Conservation (phyloP, 495 filamentous ascomycete genomes). For the Melanomma pulvis-pyrius region DNA sequence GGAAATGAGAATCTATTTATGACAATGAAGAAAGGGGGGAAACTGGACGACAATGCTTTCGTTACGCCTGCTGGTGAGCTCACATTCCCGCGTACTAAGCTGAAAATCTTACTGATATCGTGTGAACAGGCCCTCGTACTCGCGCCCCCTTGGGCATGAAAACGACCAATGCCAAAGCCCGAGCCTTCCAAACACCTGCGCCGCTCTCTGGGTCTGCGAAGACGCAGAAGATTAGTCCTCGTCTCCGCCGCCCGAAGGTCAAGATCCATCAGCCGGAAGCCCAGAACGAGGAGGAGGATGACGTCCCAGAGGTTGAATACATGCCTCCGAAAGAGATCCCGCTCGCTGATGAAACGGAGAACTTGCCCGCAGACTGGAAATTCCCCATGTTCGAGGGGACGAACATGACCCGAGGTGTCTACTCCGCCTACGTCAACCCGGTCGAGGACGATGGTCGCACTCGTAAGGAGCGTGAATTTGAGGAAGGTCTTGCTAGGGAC, state of each 20-base stretch:
- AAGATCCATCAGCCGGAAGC: slow-evolving; percentile 51
- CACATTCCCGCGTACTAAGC: neutral
- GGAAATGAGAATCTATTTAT: slow-evolving; percentile 67
- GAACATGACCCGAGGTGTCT: slow-evolving; percentile 71
- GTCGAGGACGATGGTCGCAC: slow-evolving; percentile 67
- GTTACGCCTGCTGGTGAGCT: slow-evolving; percentile 80
- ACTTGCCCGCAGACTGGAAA: slow-evolving; percentile 58
- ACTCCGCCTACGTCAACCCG: slow-evolving; percentile 65
- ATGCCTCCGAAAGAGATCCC: slow-evolving; percentile 69
- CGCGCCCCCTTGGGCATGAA: slow-evolving; percentile 88
- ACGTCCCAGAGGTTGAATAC: slow-evolving; percentile 74
- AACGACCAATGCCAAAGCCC: slow-evolving; percentile 92
- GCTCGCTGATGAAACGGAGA: slow-evolving; percentile 75
- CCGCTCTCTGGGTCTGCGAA: slow-evolving; percentile 49
- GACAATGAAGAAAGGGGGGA: slow-evolving; percentile 60
- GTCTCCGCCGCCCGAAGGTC: slow-evolving; percentile 51
- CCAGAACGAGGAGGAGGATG: slow-evolving; percentile 60
- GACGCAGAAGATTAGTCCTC: slow-evolving; percentile 57
- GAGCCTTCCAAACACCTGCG: slow-evolving; percentile 65
- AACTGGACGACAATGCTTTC: slow-evolving; percentile 63
- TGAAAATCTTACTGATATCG: slow-evolving; percentile 8
- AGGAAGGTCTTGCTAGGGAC: slow-evolving; percentile 56
- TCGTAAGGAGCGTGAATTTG: slow-evolving; percentile 21
- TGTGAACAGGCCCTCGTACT: slow-evolving; percentile 60
- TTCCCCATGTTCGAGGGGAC: slow-evolving; percentile 55